Evolutionary conservation across 139 green algal genomes (phyloP), one percentile per base, ranked within the genome.

Genomic region (Picochlorum sp.): DNA sequence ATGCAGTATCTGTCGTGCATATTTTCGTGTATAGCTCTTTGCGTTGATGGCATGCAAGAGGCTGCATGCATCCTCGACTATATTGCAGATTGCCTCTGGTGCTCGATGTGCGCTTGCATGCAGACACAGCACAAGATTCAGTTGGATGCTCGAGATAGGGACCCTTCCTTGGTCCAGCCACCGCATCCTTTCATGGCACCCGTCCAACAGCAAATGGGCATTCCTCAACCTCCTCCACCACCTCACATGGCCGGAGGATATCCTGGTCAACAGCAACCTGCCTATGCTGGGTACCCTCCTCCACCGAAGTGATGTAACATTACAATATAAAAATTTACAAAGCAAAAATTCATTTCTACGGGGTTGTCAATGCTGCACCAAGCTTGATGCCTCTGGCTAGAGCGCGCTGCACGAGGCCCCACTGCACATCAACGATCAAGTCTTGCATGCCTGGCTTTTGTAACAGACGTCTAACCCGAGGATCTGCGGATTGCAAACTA

Each of bases 51-150:
- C 3, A 41, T 56, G 11, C 61, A 46, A 21, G 23, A 56, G n/a
- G 61, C 61, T 18, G 58, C 58, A 20, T 23, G 49, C 15, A 56
- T 66, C 16, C 26, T 66, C 32, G 61, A 66, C n/a, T 66, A 18
- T 11, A 66, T 66, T 59, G 61, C 61, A 44, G 61, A 66, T 58
- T 56, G 26, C 9, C 15, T 66, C 13, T 66, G 61, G n/a, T 65
- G 44, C 82, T 91, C 80, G 26, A 86, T 94, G 52, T 94, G 87
- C 69, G 86, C 83, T 9, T 94, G 87, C 80, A 89, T 94, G 84
- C 87, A 92, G 72, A 93, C 88, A 23, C 88, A 95, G 81, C 78
- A 88, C 78, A 92, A 94, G 74, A 69, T 89, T 20, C 75, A 95
- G 84, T 49, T 95, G 65, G 85, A 95, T 58, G 59, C 85, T 50